Conservation (phyloP, 306 rosid genomes). For the Macrotyloma uniflorum region DNA sequence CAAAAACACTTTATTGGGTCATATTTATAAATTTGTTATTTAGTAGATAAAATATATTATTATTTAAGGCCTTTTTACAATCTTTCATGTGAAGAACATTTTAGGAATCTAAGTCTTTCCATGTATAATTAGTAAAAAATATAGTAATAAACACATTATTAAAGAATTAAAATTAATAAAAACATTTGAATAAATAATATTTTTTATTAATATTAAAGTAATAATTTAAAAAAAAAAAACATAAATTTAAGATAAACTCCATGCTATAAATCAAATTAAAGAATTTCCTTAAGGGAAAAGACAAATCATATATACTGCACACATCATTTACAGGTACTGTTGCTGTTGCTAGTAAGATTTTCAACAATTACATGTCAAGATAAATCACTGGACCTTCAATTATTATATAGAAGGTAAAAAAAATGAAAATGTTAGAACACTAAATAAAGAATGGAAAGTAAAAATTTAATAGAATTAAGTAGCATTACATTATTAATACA, state of each 20-base stretch:
- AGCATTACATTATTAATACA: not conserved
- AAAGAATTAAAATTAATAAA: too few relatives aligned
- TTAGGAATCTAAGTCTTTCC: too few relatives aligned
- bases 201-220: not conserved
- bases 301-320: not conserved
- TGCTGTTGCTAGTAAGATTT: not conserved
- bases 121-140: too few relatives aligned
- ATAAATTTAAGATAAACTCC: too few relatives aligned
- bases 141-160: too few relatives aligned
- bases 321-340: conserved; percentile 9
- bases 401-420: not conserved
- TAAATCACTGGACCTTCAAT: not conserved
- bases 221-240: too few relatives aligned
- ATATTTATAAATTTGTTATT: too few relatives aligned
- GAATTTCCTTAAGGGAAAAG: not conserved
- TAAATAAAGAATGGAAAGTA: not conserved
- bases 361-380: not conserved
- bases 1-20: too few relatives aligned
- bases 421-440: not conserved
- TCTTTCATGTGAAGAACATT: too few relatives aligned
- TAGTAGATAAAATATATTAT: too few relatives aligned
- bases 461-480: not conserved
- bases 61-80: too few relatives aligned
- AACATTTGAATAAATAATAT: too few relatives aligned
- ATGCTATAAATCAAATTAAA: not conserved